These are phyloP conservation scores for Lolium multiflorum DNA, from an alignment of 176 grass and related monocot genomes.

Conservation along the genomic window DNA sequence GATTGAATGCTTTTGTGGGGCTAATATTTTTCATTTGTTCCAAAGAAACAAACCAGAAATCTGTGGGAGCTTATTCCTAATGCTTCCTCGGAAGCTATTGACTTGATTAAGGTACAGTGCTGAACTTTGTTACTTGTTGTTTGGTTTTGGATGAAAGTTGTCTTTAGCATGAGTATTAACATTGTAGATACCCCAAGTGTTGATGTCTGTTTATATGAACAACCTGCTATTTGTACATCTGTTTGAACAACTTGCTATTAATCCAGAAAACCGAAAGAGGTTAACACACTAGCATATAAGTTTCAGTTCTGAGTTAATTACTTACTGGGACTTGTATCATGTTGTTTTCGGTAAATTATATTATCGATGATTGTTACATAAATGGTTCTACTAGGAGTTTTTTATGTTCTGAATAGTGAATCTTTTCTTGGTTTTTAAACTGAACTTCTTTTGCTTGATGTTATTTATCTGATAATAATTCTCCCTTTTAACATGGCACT, in stretches of 20 bases:
- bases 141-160: neutral
- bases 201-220: neutral
- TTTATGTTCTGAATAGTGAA: constrained; percentile 19
- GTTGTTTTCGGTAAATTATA: neutral
- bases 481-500: constrained; percentile 17
- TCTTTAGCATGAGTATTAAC: neutral
- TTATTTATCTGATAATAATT: constrained; percentile 21
- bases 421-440: neutral
- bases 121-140: neutral
- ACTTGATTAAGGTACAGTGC: constrained; percentile 75
- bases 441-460: neutral
- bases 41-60: constrained; percentile 65
- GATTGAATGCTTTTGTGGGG: neutral
- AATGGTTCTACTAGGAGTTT: neutral
- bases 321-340: neutral
- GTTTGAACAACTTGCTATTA: neutral
- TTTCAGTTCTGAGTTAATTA: neutral
- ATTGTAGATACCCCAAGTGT: neutral
- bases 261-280: no score
- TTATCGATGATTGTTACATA: neutral
- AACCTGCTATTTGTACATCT: neutral
- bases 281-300: neutral
- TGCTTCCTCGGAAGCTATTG: constrained; percentile 84
- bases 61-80: constrained; percentile 80
- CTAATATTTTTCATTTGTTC: constrained; percentile 45